Evolutionary conservation across 75 land plant species (phyloP).

Genomic region (Chamaecyparis obtusa): DNA sequence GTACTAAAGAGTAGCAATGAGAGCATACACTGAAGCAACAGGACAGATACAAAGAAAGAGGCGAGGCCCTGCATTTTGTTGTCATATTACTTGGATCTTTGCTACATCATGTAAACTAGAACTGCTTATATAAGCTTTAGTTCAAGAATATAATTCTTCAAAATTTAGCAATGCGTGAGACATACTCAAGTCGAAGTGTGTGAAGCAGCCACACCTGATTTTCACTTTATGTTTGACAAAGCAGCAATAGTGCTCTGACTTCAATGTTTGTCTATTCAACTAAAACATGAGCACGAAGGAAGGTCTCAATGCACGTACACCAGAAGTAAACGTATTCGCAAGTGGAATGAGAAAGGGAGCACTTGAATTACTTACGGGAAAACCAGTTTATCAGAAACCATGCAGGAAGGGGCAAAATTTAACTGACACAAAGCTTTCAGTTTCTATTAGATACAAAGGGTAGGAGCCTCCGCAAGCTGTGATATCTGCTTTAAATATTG

Average conservation of each 20-base stretch:
- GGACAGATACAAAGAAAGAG: neutral
- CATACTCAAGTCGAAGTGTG: conserved; percentile 3
- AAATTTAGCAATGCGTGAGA: conserved; percentile 7
- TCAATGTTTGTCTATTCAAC: neutral
- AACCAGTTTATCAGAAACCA: conserved; percentile 3
- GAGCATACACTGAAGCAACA: neutral
- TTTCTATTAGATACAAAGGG: conserved; percentile 9
- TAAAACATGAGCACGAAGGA: conserved; percentile 4
- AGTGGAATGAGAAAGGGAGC: conserved; percentile 5
- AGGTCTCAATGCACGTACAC: neutral
- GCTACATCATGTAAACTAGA: conserved; percentile 3
- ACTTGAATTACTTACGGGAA: conserved; percentile 4
- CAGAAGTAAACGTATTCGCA: neutral
- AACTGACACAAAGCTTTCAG: conserved; percentile 2
- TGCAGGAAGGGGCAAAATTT: conserved; percentile 4
- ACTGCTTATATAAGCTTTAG: neutral
- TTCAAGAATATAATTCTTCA: neutral
- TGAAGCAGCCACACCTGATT: neutral
- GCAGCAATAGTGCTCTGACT: neutral
- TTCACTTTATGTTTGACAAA: neutral
- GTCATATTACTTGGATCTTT: neutral
- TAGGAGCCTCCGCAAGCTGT: conserved; percentile 9
- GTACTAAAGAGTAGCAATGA: neutral
- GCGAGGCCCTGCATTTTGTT: neutral
- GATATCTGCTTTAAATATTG: conserved; percentile 8